Percentiles rank a stretch among this genome's conserved stretches.
phyloP scores from a whole-genome alignment of 768 basidiomycete genomes.

The Basidioascus undulatus region DNA sequence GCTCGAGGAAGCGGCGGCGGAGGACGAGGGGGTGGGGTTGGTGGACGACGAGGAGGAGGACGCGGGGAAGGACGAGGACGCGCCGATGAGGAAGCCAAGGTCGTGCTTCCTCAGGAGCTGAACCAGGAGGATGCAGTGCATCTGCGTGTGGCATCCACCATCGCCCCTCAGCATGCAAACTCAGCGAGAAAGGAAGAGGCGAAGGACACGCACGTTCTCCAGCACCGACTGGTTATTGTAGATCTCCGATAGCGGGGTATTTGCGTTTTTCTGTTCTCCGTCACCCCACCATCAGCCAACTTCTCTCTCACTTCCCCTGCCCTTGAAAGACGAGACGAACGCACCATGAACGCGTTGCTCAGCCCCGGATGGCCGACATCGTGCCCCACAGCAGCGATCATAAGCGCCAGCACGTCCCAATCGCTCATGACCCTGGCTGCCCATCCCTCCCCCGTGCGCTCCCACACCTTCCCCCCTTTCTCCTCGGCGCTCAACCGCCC shows the following conservation, averaged over 20 bases:
- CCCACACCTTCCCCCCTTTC: constrained; percentile 15
- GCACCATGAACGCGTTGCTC: constrained; percentile 77
- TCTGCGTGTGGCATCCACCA: too few species aligned
- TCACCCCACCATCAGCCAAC: not conserved
- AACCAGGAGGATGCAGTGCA: constrained; percentile 65
- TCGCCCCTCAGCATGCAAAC: too few species aligned
- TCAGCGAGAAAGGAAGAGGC: too few species aligned
- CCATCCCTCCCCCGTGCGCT: constrained; percentile 5
- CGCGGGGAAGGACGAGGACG: too few species aligned
- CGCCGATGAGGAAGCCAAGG: constrained; percentile 25
- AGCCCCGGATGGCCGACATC: constrained; percentile 94
- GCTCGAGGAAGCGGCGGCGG: too few species aligned
- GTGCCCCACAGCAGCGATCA: constrained; percentile 84
- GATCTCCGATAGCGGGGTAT: constrained; percentile 61
- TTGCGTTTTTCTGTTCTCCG: constrained; percentile 61
- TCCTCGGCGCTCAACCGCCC: constrained; percentile 32
- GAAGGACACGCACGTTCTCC: constrained; percentile 27
- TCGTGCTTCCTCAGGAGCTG: constrained; percentile 60
- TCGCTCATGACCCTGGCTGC: constrained; percentile 23
- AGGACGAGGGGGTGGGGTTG: too few species aligned
- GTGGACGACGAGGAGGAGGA: constrained; percentile 12
- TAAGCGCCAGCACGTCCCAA: constrained; percentile 58
- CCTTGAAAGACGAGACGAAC: constrained; percentile 16
- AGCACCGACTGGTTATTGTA: constrained; percentile 76
- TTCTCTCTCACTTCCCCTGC: too few species aligned